Evolutionary conservation across 352 stramenopile species (phyloP), one percentile per base, ranked within the genome.

Genomic region (Phytophthora palmivora): DNA sequence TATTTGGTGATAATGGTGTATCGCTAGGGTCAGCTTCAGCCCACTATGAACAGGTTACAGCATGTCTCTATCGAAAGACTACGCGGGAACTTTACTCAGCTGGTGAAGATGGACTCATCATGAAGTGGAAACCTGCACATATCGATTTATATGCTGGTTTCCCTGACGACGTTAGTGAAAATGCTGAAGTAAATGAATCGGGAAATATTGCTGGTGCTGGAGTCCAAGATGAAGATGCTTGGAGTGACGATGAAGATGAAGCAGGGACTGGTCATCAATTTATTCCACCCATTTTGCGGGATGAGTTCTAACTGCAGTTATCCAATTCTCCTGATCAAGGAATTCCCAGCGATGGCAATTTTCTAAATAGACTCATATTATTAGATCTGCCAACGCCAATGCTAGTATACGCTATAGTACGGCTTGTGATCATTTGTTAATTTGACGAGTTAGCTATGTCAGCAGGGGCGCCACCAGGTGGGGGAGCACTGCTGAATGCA

Each of bases 21-120:
- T 61, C 69, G 1, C 9, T 88, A 10, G 56, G 54, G 9, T 48
- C 58, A 2, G 61, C 64, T 15, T 86, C 78, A 4, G 82, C 76
- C 4, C 84, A 93, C 50, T 93, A 91, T 65, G 49, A 82, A 22
- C 76, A 82, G 18, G 75, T 91, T 11, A 78, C 73, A 12, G 72
- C 61, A 11, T 93, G 84, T 52, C 57, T 87, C 9, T 91, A 93
- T 33, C 76, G 84, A 0, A 75, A 72, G 34, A 57, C 73, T 4
- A 70, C 59, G 4, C 70, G 80, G 16, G 82, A 93, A 43, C 52
- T 93, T 0, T 88, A 79, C 38, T 89, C 79, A 3, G 72, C 76
- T 33, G 82, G 78, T 4, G 69, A 82, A 57, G 82, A 91, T 52
- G 84, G 82, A 2, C 57, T 91, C 16, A 89, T 93, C 52, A 87